Evolutionary conservation across 164 flowering plant species (phyloP), one percentile per base, ranked within the genome.

Genomic region (Dillenia suffruticosa): DNA sequence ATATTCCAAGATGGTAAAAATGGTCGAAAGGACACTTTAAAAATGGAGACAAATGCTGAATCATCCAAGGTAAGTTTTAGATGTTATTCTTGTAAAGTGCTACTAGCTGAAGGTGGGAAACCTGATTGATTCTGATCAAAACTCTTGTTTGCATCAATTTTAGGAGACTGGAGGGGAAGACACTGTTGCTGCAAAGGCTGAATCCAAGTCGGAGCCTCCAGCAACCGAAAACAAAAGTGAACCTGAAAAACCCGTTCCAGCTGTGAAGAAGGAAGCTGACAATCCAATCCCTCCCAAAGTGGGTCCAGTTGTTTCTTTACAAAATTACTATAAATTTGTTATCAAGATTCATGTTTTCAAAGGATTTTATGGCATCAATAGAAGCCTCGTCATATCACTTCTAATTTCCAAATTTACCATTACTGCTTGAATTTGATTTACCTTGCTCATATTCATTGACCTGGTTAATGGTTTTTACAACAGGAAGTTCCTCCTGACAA

Each of bases 401-500:
- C 40, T 32, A 32, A 5, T 32, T 32, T 32, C 40, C 40, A 32
- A 32, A 32, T 32, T 32, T 32, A 32, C 40, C 40, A 32, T 32
- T 32, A 32, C 7, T 32, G 40, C 40, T 84, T 69, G 92, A 87
- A 70, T 89, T 87, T 55, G 92, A 87, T 32, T 32, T 65, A 84
- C 89, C 68, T 84, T 87, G 92, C 85, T 87, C 75, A 32, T 32
- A 32, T 32, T 32, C 40, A 32, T 32, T 32, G 40, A 32, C 7
- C 40, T 32, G 40, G 40, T 32, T 32, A 32, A 32, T 32, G 7
- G 40, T 32, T 32, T 6, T 32, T 32, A 11, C 9, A 45, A 47
- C 76, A 93, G 94, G 92, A 87, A 70, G 77, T 71, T 51, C 74
- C 83, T 69, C 92, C 91, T 12, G 97, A 94, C 73, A 94, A 90